Evolutionary conservation across 192 early-diverging fungal species (phyloP).

Genomic region (Cetraspora pellucida): DNA sequence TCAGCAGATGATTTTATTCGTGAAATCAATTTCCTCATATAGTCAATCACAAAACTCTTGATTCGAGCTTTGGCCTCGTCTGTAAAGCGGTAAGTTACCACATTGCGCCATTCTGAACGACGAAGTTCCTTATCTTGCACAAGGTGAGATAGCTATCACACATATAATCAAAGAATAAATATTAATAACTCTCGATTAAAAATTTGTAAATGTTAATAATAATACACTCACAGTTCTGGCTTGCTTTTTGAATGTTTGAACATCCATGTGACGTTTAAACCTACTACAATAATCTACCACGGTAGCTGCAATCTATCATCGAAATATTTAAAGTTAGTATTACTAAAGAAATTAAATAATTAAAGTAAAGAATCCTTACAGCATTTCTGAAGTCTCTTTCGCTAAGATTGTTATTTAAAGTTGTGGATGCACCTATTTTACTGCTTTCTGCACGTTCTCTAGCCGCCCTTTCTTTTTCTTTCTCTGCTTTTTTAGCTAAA

Average conservation of each 20-base stretch:
- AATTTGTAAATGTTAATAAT: too few relatives aligned
- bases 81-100: too few relatives aligned
- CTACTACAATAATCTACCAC: constrained; percentile 10
- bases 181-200: too few relatives aligned
- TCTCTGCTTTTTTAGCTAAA: not conserved
- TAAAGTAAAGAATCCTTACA: not conserved
- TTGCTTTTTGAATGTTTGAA: not conserved
- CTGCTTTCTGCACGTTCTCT: not conserved
- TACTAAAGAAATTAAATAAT: not conserved
- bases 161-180: too few relatives aligned
- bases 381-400: constrained; percentile 8
- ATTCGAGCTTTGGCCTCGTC: too few relatives aligned
- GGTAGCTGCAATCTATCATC: not conserved
- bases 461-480: not conserved
- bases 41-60: too few relatives aligned
- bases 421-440: not conserved
- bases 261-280: not conserved
- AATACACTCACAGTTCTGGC: not conserved
- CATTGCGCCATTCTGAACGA: too few relatives aligned
- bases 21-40: too few relatives aligned
- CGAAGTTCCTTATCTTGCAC: too few relatives aligned
- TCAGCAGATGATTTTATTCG: too few relatives aligned
- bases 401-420: not conserved
- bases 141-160: too few relatives aligned
- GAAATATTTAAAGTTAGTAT: not conserved